Percentiles rank a stretch among this genome's conserved stretches.
Conservation (phyloP, 73 alveolate species). For the Uronychia binucleata region DNA sequence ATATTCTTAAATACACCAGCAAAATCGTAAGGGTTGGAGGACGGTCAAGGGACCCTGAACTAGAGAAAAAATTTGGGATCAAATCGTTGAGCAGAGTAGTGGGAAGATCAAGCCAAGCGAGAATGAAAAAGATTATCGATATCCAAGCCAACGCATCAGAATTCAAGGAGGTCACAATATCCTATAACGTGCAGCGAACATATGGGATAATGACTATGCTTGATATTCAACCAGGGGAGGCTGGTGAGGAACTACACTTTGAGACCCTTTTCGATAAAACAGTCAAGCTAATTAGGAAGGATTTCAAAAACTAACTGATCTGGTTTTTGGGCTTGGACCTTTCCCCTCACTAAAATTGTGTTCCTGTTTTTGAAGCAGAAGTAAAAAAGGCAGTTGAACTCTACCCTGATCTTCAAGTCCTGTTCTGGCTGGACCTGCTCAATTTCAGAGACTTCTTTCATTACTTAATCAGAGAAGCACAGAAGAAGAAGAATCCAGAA, state of each 20-base stretch:
- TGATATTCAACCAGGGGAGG: no score
- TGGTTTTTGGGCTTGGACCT: no score
- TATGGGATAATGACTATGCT: neutral
- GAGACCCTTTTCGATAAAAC: no score
- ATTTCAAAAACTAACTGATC: neutral
- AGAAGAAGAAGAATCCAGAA: neutral
- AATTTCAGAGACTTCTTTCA: neutral
- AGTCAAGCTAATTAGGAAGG: no score
- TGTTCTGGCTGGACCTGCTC: neutral
- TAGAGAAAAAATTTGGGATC: conserved; percentile 23
- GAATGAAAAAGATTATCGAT: neutral
- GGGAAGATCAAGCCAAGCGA: neutral
- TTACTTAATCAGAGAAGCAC: neutral
- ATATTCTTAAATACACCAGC: conserved; percentile 68
- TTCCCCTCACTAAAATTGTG: no score
- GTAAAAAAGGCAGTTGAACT: neutral
- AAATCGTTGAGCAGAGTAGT: neutral
- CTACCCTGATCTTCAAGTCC: neutral
- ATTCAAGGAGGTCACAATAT: neutral
- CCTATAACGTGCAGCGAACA: neutral
- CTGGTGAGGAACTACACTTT: no score
- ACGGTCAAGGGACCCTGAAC: conserved; percentile 68
- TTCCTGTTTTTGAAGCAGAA: no score
- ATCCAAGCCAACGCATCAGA: neutral
- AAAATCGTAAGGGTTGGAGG: conserved; percentile 88